A percentile compares a stretch with the other conserved stretches of the same genome.
Conservation (phyloP, 179 eudicot genomes). For the Silene coronaria region DNA sequence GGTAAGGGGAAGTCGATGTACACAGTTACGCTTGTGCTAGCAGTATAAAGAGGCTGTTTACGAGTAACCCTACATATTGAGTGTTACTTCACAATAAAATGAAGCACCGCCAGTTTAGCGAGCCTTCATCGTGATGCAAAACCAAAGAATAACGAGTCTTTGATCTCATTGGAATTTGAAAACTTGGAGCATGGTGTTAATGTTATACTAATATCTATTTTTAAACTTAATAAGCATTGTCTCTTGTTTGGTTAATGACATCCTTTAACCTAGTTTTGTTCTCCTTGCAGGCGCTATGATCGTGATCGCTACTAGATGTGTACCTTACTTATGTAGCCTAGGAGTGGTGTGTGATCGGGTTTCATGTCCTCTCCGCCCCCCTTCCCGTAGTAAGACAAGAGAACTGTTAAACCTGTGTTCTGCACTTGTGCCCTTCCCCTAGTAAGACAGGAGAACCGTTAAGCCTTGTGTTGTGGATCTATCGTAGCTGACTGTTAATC, state of each 20-base stretch:
- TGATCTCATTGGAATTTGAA: too few relatives aligned
- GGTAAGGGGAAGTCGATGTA: too few relatives aligned
- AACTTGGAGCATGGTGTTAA: too few relatives aligned
- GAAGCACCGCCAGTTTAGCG: too few relatives aligned
- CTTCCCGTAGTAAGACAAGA: neutral
- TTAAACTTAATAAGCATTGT: neutral
- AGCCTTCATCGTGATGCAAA: too few relatives aligned
- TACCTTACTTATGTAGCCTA: neutral
- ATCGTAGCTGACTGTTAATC: neutral
- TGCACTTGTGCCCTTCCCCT: too few relatives aligned
- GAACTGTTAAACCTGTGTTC: neutral
- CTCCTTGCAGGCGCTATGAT: slow-evolving; percentile 36
- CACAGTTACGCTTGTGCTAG: too few relatives aligned
- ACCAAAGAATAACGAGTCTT: too few relatives aligned
- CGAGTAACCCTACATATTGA: too few relatives aligned
- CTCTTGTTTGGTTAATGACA: neutral
- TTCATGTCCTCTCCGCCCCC: neutral
- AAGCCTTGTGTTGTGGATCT: neutral
- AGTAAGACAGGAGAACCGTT: neutral
- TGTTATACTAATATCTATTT: too few relatives aligned
- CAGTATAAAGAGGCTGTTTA: too few relatives aligned
- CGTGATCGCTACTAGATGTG: slow-evolving; percentile 29
- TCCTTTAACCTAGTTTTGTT: neutral
- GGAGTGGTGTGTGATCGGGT: neutral
- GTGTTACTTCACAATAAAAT: too few relatives aligned